phyloP scores from a whole-genome alignment of 2,329 filamentous ascomycete genomes.

The Xylaria arbuscula region DNA sequence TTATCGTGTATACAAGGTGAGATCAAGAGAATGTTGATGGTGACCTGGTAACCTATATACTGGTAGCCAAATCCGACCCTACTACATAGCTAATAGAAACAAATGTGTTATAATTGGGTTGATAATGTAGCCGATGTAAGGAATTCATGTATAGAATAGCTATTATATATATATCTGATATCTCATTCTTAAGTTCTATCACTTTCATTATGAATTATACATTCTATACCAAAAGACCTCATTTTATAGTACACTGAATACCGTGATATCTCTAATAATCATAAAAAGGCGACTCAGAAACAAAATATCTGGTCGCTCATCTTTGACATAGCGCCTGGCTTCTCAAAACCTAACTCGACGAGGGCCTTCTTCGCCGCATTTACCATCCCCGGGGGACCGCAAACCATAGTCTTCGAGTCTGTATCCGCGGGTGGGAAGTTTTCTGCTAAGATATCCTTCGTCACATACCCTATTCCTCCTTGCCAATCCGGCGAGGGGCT shows the following conservation, averaged over 20 bases:
- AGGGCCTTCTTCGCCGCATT: conserved; percentile 65
- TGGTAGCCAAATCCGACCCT: too few species aligned
- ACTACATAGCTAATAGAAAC: too few species aligned
- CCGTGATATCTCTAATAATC: neutral
- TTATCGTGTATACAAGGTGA: too few species aligned
- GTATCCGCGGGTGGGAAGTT: conserved; percentile 58
- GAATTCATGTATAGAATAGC: neutral
- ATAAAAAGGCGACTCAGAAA: conserved; percentile 34
- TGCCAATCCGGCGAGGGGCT: conserved; percentile 60
- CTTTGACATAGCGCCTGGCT: conserved; percentile 61
- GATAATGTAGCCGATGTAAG: neutral
- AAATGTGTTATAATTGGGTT: too few species aligned
- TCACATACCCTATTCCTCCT: conserved; percentile 63
- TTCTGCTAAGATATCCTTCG: conserved; percentile 60
- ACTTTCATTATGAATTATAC: conserved; percentile 9
- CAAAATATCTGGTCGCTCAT: conserved; percentile 65
- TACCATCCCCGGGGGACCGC: conserved; percentile 71
- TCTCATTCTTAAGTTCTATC: neutral
- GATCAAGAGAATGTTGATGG: too few species aligned
- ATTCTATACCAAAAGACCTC: neutral
- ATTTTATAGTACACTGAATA: neutral
- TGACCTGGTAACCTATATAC: neutral
- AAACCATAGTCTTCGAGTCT: conserved; percentile 66
- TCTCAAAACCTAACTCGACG: conserved; percentile 61
- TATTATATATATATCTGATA: neutral